Base-by-base conservation (phyloP, 2,329 filamentous ascomycete genomes). In the Arthrinium phaeospermum region DNA sequence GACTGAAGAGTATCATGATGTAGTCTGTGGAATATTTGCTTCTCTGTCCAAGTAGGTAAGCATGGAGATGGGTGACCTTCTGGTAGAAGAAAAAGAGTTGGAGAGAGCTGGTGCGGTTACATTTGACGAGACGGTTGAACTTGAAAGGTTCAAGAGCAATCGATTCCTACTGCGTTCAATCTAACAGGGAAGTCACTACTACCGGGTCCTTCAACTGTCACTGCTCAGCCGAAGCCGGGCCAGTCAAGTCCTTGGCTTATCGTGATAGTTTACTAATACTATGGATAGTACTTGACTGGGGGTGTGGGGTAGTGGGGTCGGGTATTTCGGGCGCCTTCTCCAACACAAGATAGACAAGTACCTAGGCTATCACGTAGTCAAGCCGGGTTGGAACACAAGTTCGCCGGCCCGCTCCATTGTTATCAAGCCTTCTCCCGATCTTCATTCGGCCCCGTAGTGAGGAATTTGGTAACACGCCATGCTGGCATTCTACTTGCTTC, bases 211-310 rank as follows among this genome's bases (percentile, higher is more conserved):
- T 1, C 16, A 61, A 10, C 8, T 61, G 53, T 37, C 57, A 64
- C 34, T 13, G 3, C 34, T 64, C 57, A 41, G 57, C 57, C 57
- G 57, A 64, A 64, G 57, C 57, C 57, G 57, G 57, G 30, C 19
- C 34, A 41, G 57, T 64, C 57, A 41, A 14, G 30, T 41, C 57
- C 57, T 41, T 64, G 57, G 57, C 57, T 64, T 64, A 64, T 64
- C 57, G 57, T 34, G 57, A 64, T 64, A 64, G 57, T 64, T 64
- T 64, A 64, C 57, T 64, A 64, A 64, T 64, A 41, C 22, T 41
- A 64, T 64, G 57, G 19, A 41, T n/a, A 41, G 57, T 64, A 24
- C 49, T 51, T 51, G 34, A 41, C 34, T n/a, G 34, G 57, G 57
- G 12, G 22, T 41, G 57, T 61, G 57, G 57, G 57, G 30, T 64